phyloP scores from a whole-genome alignment of 2,329 filamentous ascomycete species.

The Aspergillus phoenicis region DNA sequence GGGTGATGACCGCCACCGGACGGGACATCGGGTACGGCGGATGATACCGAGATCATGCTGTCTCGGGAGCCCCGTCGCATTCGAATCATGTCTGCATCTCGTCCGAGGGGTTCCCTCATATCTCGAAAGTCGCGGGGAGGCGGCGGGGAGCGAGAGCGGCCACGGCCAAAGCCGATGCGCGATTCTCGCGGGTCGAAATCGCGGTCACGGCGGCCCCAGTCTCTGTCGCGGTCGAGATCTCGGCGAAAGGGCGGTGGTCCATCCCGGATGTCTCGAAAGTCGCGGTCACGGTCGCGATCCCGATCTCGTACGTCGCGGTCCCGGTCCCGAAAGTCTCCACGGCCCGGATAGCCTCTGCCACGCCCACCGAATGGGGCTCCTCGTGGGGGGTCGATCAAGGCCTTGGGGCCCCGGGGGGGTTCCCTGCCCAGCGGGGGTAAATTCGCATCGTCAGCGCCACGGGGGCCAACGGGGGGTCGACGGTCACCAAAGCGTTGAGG shows the following conservation, averaged over 20 bases:
- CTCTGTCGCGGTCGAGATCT: constrained; percentile 47
- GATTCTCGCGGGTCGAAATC: constrained; percentile 49
- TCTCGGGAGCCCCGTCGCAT: constrained; percentile 50
- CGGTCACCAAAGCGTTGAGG: constrained; percentile 72
- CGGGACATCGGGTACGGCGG: constrained; percentile 40
- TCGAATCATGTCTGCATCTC: constrained; percentile 44
- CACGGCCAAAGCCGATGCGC: constrained; percentile 48
- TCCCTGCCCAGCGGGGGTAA: constrained; percentile 65
- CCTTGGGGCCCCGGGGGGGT: constrained; percentile 79
- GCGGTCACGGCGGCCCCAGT: constrained; percentile 52
- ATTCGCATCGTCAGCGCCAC: constrained; percentile 60
- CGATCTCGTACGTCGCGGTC: constrained; percentile 65
- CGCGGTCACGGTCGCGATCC: constrained; percentile 45
- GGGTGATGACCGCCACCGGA: constrained; percentile 36
- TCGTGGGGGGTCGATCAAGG: constrained; percentile 69
- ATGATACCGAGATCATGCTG: constrained; percentile 42
- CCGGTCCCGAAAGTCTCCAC: constrained; percentile 48
- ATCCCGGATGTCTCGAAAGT: constrained; percentile 45
- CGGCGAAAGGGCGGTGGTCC: constrained; percentile 44
- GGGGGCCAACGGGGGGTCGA: constrained; percentile 58
- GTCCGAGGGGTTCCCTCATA: constrained; percentile 36
- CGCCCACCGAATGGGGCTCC: constrained; percentile 48
- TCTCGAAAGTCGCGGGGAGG: constrained; percentile 45
- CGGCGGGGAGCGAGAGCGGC: constrained; percentile 48
- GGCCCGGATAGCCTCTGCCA: constrained; percentile 48